Percentiles rank a stretch among this genome's conserved stretches.
Evolutionary conservation across 2,329 filamentous ascomycete genomes (phyloP).

Genomic region (Neopestalotiopsis sp.): DNA sequence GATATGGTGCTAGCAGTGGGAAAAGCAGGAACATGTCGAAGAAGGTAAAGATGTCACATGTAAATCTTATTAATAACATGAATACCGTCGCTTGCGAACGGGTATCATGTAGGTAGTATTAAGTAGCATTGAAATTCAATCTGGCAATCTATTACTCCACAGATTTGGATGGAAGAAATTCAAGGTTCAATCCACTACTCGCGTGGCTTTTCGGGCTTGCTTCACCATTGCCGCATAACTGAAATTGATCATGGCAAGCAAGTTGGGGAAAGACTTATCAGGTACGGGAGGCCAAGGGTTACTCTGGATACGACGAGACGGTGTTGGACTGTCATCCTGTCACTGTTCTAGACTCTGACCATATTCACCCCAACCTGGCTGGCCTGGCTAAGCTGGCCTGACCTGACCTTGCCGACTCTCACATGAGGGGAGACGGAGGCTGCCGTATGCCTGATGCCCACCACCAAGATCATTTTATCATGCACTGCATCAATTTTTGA

Average conservation of each 20-base stretch:
- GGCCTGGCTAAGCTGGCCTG: not conserved
- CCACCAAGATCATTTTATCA: not conserved
- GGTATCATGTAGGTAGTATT: not conserved
- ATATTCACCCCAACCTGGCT: not conserved
- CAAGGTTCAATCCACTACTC: slow-evolving; percentile 3
- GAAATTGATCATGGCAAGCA: not conserved
- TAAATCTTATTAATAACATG: not conserved
- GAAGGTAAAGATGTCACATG: not conserved
- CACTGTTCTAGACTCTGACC: not conserved
- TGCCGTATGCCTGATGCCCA: not conserved
- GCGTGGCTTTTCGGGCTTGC: slow-evolving; percentile 1
- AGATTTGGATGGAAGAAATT: not conserved
- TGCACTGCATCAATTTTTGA: not conserved
- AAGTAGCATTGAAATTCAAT: not conserved
- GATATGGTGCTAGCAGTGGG: not conserved
- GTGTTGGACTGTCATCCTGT: not conserved
- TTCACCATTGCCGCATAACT: not conserved
- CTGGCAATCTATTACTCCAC: not conserved
- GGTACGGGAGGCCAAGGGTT: not conserved
- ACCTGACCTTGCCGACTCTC: not conserved
- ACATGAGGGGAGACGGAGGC: not conserved
- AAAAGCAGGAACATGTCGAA: not conserved
- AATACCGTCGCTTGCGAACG: not conserved
- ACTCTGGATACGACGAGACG: not conserved
- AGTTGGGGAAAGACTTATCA: not conserved